A percentile compares a stretch with the other conserved stretches of the same genome.
Evolutionary conservation across 2,329 filamentous ascomycete genomes (phyloP).

Genomic region (Fusarium sp.): DNA sequence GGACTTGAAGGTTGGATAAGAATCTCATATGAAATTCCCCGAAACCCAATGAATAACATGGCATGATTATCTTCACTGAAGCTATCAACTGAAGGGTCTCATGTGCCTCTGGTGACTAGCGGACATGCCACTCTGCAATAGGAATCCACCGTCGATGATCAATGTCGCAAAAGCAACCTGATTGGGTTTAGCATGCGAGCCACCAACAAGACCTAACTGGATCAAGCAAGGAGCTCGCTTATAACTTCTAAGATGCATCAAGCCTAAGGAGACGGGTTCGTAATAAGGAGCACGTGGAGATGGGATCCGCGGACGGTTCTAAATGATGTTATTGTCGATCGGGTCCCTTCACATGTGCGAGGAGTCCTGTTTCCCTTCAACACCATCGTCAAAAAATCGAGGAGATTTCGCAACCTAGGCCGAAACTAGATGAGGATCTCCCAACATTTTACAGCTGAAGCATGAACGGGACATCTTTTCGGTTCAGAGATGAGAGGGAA

Average conservation of each 20-base stretch:
- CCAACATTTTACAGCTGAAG: not conserved
- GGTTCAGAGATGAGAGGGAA: not conserved
- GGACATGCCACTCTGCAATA: not conserved
- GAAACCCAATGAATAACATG: not conserved
- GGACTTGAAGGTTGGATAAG: not conserved
- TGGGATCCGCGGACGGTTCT: not conserved
- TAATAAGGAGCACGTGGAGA: not conserved
- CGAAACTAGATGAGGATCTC: slow-evolving; percentile 3
- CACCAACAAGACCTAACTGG: not conserved
- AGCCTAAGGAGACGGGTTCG: not conserved
- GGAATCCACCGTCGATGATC: slow-evolving; percentile 1
- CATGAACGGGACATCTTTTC: not conserved
- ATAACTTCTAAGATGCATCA: not conserved
- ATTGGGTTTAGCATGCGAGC: slow-evolving; percentile 41
- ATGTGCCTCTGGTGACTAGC: not conserved
- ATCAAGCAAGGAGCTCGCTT: not conserved
- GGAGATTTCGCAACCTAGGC: slow-evolving; percentile 33
- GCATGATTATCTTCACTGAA: not conserved
- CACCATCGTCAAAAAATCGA: not conserved
- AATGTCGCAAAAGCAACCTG: slow-evolving; percentile 29
- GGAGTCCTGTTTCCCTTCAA: not conserved
- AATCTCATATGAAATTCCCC: not conserved
- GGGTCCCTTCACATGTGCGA: not conserved
- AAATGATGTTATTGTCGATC: not conserved
- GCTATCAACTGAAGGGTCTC: not conserved